Evolutionary conservation across 139 green algal species (phyloP).

Genomic region (Micractinium conductrix): DNA sequence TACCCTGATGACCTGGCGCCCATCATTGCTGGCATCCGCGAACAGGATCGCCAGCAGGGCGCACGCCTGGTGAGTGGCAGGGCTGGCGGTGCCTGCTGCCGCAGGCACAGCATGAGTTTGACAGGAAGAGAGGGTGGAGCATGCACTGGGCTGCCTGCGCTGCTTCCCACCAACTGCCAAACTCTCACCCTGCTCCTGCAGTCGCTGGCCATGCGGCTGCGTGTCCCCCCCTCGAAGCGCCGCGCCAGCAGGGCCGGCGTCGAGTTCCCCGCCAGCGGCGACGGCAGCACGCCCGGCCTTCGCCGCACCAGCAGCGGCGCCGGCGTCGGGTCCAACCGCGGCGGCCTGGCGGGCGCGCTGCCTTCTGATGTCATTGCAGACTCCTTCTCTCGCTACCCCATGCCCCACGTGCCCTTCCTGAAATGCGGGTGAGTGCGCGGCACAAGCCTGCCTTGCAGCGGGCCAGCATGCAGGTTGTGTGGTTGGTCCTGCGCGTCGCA

Average conservation of each 20-base stretch:
- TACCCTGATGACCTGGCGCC: constrained; percentile 61
- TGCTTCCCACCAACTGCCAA: not conserved
- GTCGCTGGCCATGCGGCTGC: constrained; percentile 13
- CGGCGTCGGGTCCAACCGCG: not conserved
- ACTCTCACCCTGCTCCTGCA: not conserved
- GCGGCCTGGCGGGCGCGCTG: not conserved
- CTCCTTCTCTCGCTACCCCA: constrained; percentile 34
- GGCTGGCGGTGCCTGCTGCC: not conserved
- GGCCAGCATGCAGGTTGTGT: not conserved
- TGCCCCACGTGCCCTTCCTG: constrained; percentile 45
- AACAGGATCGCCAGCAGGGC: not conserved
- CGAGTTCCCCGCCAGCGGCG: no score
- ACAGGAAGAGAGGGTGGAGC: not conserved
- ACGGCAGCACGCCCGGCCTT: not conserved
- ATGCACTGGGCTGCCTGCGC: not conserved
- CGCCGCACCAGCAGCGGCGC: not conserved
- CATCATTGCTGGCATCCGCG: constrained; percentile 41
- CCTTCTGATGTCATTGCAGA: constrained; percentile 10
- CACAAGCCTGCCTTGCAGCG: not conserved
- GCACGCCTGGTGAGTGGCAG: not conserved
- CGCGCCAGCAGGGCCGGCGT: no score
- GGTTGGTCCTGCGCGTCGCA: not conserved
- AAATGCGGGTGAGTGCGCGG: constrained; percentile 33
- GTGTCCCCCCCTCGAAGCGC: not conserved
- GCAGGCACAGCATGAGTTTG: not conserved